Base-by-base conservation (phyloP, 23 red algal species). In the Gracilaria vermiculophylla region DNA sequence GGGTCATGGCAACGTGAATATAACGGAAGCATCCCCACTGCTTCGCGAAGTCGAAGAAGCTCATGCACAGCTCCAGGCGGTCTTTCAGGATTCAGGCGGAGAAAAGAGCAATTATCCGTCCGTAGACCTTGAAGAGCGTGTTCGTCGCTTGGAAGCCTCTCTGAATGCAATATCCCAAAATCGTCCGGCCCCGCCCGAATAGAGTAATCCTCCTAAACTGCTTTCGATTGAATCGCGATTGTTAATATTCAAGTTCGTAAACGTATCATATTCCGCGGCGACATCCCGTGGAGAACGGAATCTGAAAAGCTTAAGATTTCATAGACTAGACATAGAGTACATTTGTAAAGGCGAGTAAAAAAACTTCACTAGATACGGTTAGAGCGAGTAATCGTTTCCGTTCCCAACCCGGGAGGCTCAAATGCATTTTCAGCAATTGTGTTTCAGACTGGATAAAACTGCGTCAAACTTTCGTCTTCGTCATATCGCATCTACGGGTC, bases 31-130 rank as follows among this genome's bases (percentile, higher is more conserved):
- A 33, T 88, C 84, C 2, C 84, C 84, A 27, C 52, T 88, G 42
- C 69, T 88, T 56, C 66, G 84, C n/a, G 84, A 88, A 35, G 84
- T 88, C 17, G 84, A 88, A 54, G 66, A 76, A 60, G 79, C 79
- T 24, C 79, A 83, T 67, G 79, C 79, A 52, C 79, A 83, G 35
- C 37, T 88, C 19, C 84, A 88, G 53, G 84, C 84, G 2, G 69
- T 69, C 25, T 88, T 88, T 77, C 50, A 88, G 54, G 84, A 88
- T 44, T 64, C 84, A 69, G 49, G 50, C 6, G 76, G 36, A 39
- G 72, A 62, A 13, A 64, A 51, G 56, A 61, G 53, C n/a, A 77
- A 77, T 16, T 45, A 70, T 64, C 51, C 42, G 2, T 43, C 69
- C 10, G 47, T 57, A 25, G 84, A 76, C 50, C 58, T 88, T 16